Evolutionary conservation across 371 early-diverging fungal species (phyloP), one percentile per base, ranked within the genome.

Genomic region (Nosema muscidifuracis): DNA sequence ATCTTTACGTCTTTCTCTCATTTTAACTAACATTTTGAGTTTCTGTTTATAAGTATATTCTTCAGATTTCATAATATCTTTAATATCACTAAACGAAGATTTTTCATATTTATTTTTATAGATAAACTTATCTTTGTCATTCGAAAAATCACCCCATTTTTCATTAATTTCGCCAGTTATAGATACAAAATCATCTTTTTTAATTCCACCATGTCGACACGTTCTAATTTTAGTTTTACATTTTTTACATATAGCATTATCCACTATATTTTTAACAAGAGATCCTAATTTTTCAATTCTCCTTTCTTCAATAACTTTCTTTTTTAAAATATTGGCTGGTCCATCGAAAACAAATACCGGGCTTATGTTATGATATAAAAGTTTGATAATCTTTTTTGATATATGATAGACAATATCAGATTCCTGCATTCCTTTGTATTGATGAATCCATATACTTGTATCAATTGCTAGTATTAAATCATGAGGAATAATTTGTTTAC

Each of bases 291-390:
- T 47, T 24, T 38, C n/a, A 57, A 24, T 43, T 65, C 44, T 70
- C 28, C 75, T 55, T 66, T 65, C 22, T 38, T 33, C n/a, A 42
- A 67, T 26, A 0, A 51, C 63, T 65, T 60, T 47, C n/a, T 40
- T 47, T 57, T 80, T 76, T 7, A 71, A 61, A 91, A 61, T 33
- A 22, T 81, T 81, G 6, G 89, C 87, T 2, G 86, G 88, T 4
- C 94, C 94, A 83, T 94, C 94, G 85, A 92, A 94, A 15, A 94
- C 91, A 87, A 93, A 93, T 0, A 95, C 87, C 2, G 95, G 96
- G 60, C 86, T 87, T 43, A 95, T 88, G 18, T 89, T 89, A 80
- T 87, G 89, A 79, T 88, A 92, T 20, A 97, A 79, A 0, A 97
- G 83, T 82, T 95, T 94, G 79, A 91, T 89, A 22, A 95, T 87